A percentile compares a stretch with the other conserved stretches of the same genome.
These are phyloP conservation scores for Hura crepitans DNA, from an alignment of 441 rosid genomes.

Conservation along the genomic window DNA sequence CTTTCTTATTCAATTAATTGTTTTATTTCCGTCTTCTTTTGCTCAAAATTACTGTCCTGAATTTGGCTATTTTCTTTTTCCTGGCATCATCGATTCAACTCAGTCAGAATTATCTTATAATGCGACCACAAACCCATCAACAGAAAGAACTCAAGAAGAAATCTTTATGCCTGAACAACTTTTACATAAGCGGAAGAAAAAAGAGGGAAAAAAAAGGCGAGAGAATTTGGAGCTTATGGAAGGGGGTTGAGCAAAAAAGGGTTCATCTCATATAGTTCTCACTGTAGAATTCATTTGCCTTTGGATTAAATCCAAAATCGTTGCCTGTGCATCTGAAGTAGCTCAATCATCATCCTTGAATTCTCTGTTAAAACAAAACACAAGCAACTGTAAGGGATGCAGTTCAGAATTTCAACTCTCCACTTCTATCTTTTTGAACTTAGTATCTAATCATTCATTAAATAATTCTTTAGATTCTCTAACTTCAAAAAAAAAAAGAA, in stretches of 20 bases:
- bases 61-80: neutral
- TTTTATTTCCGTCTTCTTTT: neutral
- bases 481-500: too few relatives aligned
- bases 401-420: neutral
- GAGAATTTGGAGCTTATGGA: neutral
- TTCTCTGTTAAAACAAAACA: slow-evolving; percentile 58
- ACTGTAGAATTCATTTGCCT: slow-evolving; percentile 4
- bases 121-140: neutral
- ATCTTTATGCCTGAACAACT: neutral
- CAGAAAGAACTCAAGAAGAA: too few relatives aligned
- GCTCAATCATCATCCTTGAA: slow-evolving; percentile 90
- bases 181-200: neutral
- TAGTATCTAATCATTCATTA: too few relatives aligned
- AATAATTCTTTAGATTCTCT: too few relatives aligned
- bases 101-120: too few relatives aligned
- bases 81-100: too few relatives aligned
- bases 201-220: neutral
- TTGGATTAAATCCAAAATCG: slow-evolving; percentile 19
- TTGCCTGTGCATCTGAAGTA: slow-evolving; percentile 8
- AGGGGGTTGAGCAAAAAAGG: too few relatives aligned
- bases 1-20: neutral
- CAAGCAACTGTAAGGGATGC: too few relatives aligned
- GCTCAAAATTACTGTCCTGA: too few relatives aligned
- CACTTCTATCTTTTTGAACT: neutral
- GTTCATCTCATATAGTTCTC: slow-evolving; percentile 3